Conservation (phyloP, 192 early-diverging fungal genomes). For the Mortierella hygrophila region DNA sequence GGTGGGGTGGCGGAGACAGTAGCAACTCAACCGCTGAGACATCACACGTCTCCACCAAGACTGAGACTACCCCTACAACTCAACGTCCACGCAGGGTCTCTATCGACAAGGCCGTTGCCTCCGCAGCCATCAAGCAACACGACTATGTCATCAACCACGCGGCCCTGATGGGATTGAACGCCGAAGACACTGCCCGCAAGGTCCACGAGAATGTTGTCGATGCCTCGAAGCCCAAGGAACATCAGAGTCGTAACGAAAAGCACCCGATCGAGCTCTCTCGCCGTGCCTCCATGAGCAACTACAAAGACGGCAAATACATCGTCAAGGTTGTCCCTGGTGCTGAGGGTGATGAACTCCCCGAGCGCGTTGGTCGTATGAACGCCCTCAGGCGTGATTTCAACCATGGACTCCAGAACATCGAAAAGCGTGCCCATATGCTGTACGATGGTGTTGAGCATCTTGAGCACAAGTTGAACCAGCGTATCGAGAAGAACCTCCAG, state of each 20-base stretch:
- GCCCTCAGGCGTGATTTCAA: constrained; percentile 10
- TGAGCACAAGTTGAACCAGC: constrained; percentile 34
- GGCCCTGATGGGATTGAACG: constrained; percentile 7
- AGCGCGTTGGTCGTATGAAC: constrained; percentile 22
- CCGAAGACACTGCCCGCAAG: constrained; percentile 42
- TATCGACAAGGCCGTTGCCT: constrained; percentile 40
- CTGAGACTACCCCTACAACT: not conserved
- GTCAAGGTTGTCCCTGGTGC: not conserved
- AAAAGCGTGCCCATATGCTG: constrained; percentile 44
- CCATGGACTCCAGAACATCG: constrained; percentile 44
- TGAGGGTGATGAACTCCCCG: not conserved
- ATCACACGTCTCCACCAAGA: not conserved
- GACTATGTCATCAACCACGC: constrained; percentile 16
- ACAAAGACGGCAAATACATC: constrained; percentile 30
- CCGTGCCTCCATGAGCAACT: constrained; percentile 20
- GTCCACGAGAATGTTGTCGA: constrained; percentile 50
- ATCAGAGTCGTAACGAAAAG: constrained; percentile 29
- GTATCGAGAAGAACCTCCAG: constrained; percentile 33
- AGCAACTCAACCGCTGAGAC: not conserved
- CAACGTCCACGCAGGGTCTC: constrained; percentile 5
- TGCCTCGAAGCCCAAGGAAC: constrained; percentile 14
- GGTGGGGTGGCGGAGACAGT: constrained; percentile 19
- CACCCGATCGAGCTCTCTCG: constrained; percentile 33
- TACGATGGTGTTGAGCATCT: constrained; percentile 48
- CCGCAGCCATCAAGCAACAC: constrained; percentile 34